Evolutionary conservation across 805 yeast genomes (phyloP).

Genomic region (Teunomyces tritomae): DNA sequence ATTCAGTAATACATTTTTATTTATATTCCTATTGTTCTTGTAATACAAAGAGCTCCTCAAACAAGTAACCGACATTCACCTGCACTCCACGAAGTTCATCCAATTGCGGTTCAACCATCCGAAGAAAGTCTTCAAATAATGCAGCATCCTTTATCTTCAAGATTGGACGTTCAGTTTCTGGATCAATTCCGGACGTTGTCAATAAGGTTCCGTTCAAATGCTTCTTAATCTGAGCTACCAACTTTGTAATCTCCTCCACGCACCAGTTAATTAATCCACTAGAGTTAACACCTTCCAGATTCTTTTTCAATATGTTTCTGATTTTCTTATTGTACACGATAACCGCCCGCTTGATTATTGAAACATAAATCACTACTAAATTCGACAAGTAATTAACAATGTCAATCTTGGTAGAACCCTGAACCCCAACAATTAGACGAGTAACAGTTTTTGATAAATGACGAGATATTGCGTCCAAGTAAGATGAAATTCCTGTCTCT

Average conservation of each 20-base stretch:
- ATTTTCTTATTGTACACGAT: slow-evolving; percentile 43
- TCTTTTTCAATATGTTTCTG: slow-evolving; percentile 24
- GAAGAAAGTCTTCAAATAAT: slow-evolving; percentile 45
- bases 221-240: slow-evolving; percentile 58
- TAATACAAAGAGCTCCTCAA: slow-evolving; percentile 39
- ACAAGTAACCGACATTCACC: slow-evolving; percentile 68
- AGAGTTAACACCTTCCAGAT: slow-evolving; percentile 33
- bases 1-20: not conserved
- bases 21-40: slow-evolving; percentile 1
- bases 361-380: slow-evolving; percentile 37
- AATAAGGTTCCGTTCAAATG: slow-evolving; percentile 65
- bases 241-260: slow-evolving; percentile 57
- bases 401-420: slow-evolving; percentile 43
- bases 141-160: slow-evolving; percentile 31
- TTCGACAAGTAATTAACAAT: slow-evolving; percentile 40
- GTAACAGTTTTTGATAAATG: slow-evolving; percentile 32
- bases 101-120: slow-evolving; percentile 56
- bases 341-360: slow-evolving; percentile 47
- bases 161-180: slow-evolving; percentile 23
- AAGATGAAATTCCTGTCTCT: slow-evolving; percentile 34
- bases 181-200: slow-evolving; percentile 33
- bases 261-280: slow-evolving; percentile 77
- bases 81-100: slow-evolving; percentile 62
- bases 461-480: slow-evolving; percentile 33
- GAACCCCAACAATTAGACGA: slow-evolving; percentile 35